phyloP scores from a whole-genome alignment of 371 early-diverging fungal species.

The Apophysomyces elegans region DNA sequence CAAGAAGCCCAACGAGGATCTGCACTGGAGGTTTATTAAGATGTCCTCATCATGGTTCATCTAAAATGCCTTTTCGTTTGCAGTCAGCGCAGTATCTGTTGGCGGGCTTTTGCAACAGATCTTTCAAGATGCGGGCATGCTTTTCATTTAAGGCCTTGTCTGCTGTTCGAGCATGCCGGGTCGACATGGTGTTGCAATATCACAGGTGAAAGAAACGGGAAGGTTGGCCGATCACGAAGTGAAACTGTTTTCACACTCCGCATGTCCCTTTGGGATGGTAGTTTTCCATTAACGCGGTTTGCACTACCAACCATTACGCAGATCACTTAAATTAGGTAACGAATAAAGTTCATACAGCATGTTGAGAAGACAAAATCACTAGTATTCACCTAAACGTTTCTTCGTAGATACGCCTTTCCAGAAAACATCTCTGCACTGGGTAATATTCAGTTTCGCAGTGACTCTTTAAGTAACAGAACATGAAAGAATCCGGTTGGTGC shows the following conservation, averaged over 20 bases:
- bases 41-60: neutral
- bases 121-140: conserved; percentile 70
- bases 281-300: no score
- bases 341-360: no score
- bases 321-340: no score
- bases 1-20: conserved; percentile 92
- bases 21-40: conserved; percentile 22
- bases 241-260: neutral
- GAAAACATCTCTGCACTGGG: no score
- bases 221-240: neutral
- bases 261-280: neutral
- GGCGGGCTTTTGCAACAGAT: conserved; percentile 69
- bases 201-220: neutral
- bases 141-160: conserved; percentile 78
- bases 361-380: no score
- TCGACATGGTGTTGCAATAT: conserved; percentile 58
- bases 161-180: conserved; percentile 72
- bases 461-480: no score
- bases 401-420: no score
- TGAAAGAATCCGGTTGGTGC: no score
- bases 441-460: no score
- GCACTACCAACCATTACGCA: no score
- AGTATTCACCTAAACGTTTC: no score
- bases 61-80: conserved; percentile 71
- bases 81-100: conserved; percentile 87